Percentiles rank a stretch among this genome's conserved stretches.
phyloP scores from a whole-genome alignment of 306 rosid species.

The Trifolium repens region DNA sequence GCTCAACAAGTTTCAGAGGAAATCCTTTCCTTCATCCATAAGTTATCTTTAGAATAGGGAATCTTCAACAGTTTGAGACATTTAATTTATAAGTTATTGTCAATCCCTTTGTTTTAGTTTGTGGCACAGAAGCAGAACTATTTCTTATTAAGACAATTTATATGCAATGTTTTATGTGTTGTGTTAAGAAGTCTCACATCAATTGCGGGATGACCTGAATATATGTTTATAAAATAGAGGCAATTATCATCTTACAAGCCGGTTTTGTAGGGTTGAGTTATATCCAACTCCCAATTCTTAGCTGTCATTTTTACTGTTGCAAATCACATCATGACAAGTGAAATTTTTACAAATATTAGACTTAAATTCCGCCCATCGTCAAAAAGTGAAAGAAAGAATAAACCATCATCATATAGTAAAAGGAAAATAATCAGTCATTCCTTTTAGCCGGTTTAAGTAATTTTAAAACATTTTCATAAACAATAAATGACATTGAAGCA shows the following conservation, averaged over 20 bases:
- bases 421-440: slow-evolving; percentile 51
- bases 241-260: too few species aligned
- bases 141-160: not conserved
- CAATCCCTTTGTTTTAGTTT: not conserved
- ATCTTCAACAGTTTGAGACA: not conserved
- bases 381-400: not conserved
- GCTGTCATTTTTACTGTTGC: not conserved
- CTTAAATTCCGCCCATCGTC: not conserved
- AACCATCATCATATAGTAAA: slow-evolving; percentile 27
- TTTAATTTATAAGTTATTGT: not conserved
- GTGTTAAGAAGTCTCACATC: too few species aligned
- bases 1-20: slow-evolving; percentile 48
- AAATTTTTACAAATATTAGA: not conserved
- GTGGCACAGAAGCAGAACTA: not conserved
- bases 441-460: slow-evolving; percentile 62
- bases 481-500: slow-evolving; percentile 78
- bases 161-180: not conserved
- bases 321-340: not conserved
- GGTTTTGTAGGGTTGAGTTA: too few species aligned
- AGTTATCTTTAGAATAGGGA: slow-evolving; percentile 36
- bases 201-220: too few species aligned
- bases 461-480: slow-evolving; percentile 76
- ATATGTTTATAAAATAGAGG: too few species aligned
- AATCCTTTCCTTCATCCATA: slow-evolving; percentile 52
- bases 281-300: too few species aligned